These are phyloP conservation scores for Calonectria pauciramosa DNA, from an alignment of 2,329 filamentous ascomycete genomes.

Conservation along the genomic window DNA sequence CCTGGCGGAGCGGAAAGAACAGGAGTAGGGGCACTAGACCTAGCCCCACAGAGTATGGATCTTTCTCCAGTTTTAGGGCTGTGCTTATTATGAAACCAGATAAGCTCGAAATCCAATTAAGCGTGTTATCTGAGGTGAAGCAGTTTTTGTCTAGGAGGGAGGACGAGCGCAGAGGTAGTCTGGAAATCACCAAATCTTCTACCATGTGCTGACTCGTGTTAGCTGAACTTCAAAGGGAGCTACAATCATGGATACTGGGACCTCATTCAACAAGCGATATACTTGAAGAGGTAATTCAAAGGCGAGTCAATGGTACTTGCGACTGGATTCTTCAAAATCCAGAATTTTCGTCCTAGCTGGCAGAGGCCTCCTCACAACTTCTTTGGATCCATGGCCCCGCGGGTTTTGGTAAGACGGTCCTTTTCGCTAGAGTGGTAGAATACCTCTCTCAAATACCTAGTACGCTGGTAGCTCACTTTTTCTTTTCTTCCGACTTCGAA, in stretches of 20 bases:
- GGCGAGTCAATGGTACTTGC: neutral
- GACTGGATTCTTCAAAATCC: neutral
- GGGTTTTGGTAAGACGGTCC: neutral
- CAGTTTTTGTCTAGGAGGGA: neutral
- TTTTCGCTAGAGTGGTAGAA: neutral
- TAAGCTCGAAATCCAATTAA: neutral
- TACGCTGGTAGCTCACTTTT: neutral
- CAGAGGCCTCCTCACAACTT: neutral
- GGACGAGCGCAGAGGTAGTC: neutral
- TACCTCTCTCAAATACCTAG: neutral
- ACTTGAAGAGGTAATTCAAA: neutral
- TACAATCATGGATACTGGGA: constrained; percentile 4
- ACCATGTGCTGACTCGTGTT: neutral
- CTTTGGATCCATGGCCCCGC: constrained; percentile 7
- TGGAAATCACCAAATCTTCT: neutral
- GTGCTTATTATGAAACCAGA: neutral
- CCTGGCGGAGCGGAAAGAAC: neutral
- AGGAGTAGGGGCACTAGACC: neutral
- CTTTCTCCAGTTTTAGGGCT: neutral
- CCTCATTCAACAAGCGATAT: neutral
- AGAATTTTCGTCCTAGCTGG: neutral
- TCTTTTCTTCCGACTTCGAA: neutral
- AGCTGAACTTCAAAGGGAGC: constrained; percentile 8
- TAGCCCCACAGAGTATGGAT: neutral
- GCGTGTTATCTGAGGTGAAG: neutral